Evolutionary conservation across 345 rosid genomes (phyloP), one percentile per base, ranked within the genome.

Genomic region (Anastatica hierochuntica): DNA sequence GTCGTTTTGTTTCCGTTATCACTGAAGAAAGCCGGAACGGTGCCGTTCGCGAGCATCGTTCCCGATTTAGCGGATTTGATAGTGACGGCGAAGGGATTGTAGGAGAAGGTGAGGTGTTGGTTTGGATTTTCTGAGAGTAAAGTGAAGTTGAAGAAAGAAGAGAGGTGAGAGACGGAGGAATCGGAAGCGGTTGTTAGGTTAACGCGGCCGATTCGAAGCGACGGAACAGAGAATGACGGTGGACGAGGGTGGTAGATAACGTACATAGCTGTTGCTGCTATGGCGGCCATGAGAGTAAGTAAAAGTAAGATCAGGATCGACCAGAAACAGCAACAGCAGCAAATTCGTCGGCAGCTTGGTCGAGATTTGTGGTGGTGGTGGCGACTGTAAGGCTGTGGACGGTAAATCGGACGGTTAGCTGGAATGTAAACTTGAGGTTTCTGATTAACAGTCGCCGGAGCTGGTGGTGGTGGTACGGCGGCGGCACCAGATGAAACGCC

Each of bases 271-370:
- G 89, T 77, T 4, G 83, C 90, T 35, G 90, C 75, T 13, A 81
- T 85, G 43, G 82, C 75, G 1, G 77, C 78, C 5, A 88, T 31
- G 37, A 92, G 78, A 49, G 84, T 72, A 27, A 88, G 53, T 58
- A 85, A 43, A 10, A 92, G 80, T 38, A 85, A 7, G 13, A 76
- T 6, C 20, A 92, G 79, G 24, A 85, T 62, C 17, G 79, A 60
- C 98, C 98, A 92, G 76, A 88, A 88, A 72, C 86, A 85, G 49
- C 76, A 83, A 56, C 98, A 80, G 53, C 97, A 92, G 76, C 94
- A 81, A 41, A 76, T 59, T 73, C 79, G 70, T 20, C 85, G 71
- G 48, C 80, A 76, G 10, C 70, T 78, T 26, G 88, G 77, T 4
- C 81, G 78, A 5, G 88, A 67, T 10, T 72, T 78, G 59, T 66